Evolutionary conservation across 2,329 filamentous ascomycete species (phyloP), one percentile per base, ranked within the genome.

Genomic region (Pestalotiopsis sp.): DNA sequence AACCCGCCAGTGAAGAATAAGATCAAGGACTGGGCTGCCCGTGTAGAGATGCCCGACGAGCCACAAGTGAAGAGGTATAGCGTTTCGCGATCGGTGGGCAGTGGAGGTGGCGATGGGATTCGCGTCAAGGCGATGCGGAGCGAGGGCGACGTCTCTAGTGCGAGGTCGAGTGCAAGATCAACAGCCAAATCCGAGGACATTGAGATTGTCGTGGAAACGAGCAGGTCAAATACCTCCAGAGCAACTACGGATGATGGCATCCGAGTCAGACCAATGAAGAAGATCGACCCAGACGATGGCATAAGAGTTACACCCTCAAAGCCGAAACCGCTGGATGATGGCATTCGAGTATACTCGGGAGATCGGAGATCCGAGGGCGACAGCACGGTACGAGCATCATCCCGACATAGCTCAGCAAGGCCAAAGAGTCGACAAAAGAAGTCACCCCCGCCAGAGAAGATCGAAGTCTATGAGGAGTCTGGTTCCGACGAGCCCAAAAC

Each of bases 1-100:
- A 90, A 89, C 72, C 87, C 88, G 3, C 79, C 86, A 0, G 82
- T 89, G 4, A 83, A 87, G 61, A 86, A 81, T 72, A 91, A 90
- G 76, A 86, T 91, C 71, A 85, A 87, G 71, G 86, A 89, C 62
- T 91, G 89, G 90, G 89, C 88, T 0, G 82, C 80, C 65, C 83
- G 83, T 71, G 85, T 90, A 7, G 86, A 90, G 71, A 73, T 83
- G 1, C 83, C 85, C 1, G 83, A 85, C 20, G 75, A 80, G 9
- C 74, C 78, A 4, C 75, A 78, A 13, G 75, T 79, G 2, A 78
- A 79, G 59, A 84, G 77, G 66, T 80, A 76, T 74, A 74, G 73
- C 71, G 80, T 74, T 63, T 80, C 78, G 71, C 80, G 72, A 68
- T 85, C 77, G 52, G 79, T 74, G 65, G 78, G 71, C 68, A 80